phyloP scores from a whole-genome alignment of 805 yeast species.

The Priceomyces carsonii region DNA sequence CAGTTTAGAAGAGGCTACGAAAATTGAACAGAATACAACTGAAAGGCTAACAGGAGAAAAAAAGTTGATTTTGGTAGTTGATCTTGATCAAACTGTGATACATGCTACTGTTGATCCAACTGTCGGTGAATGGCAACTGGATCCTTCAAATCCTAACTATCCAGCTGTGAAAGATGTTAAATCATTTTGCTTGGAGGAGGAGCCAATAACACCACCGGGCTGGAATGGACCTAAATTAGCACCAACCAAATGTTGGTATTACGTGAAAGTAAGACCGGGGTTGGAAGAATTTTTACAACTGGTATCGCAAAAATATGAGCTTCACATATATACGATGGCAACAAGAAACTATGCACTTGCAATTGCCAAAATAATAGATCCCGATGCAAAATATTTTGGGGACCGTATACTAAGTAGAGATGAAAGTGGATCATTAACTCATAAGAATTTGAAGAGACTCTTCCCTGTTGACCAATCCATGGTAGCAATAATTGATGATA shows the following conservation, averaged over 20 bases:
- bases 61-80: conserved; percentile 88
- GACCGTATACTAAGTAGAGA: conserved; percentile 91
- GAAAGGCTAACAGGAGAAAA: conserved; percentile 57
- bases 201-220: conserved; percentile 55
- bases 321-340: conserved; percentile 98
- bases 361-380: conserved; percentile 89
- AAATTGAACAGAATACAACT: conserved; percentile 71
- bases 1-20: conserved; percentile 81
- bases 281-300: conserved; percentile 67
- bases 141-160: conserved; percentile 81
- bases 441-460: conserved; percentile 80
- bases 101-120: conserved; percentile 98
- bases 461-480: conserved; percentile 95
- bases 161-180: conserved; percentile 80
- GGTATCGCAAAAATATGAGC: conserved; percentile 68
- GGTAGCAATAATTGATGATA: conserved; percentile 95
- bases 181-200: conserved; percentile 78
- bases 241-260: conserved; percentile 76
- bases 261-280: conserved; percentile 91
- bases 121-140: conserved; percentile 93
- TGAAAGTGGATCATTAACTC: conserved; percentile 90
- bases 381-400: conserved; percentile 81
- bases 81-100: conserved; percentile 94
- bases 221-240: conserved; percentile 63
- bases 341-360: conserved; percentile 90